Evolutionary conservation across 2,329 filamentous ascomycete species (phyloP).

Genomic region (Parafenestella ontariensis): DNA sequence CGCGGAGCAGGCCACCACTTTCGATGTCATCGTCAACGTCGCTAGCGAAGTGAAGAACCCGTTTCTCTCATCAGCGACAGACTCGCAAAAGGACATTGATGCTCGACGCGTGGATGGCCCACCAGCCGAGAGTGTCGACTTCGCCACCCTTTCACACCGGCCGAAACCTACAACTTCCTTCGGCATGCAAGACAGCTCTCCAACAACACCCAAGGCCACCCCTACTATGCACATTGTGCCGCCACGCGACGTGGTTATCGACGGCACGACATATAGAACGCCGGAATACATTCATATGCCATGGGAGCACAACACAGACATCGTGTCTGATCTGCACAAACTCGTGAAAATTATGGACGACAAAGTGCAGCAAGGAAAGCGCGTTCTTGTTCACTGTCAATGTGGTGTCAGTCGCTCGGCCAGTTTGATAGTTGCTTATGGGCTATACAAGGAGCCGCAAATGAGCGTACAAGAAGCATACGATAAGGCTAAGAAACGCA

Average conservation of each 20-base stretch:
- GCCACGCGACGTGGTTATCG: conserved; percentile 32
- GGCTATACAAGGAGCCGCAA: conserved; percentile 77
- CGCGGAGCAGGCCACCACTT: conserved; percentile 75
- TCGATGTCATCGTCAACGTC: conserved; percentile 85
- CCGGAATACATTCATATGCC: conserved; percentile 88
- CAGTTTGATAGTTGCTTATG: conserved; percentile 85
- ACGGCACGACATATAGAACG: conserved; percentile 46
- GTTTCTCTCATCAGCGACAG: conserved; percentile 56
- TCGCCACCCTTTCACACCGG: conserved; percentile 38
- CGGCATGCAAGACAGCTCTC: conserved; percentile 47
- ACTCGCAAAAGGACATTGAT: conserved; percentile 45
- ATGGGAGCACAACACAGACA: conserved; percentile 90
- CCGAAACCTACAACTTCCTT: conserved; percentile 34
- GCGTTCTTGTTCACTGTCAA: conserved; percentile 82
- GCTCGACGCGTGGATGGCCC: conserved; percentile 45
- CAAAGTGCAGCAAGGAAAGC: conserved; percentile 74
- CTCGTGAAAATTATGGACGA: conserved; percentile 80
- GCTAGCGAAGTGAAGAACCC: conserved; percentile 83
- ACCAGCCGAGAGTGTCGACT: conserved; percentile 46
- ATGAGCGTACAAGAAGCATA: conserved; percentile 84
- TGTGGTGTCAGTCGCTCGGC: conserved; percentile 86
- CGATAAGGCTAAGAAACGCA: conserved; percentile 79
- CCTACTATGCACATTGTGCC: conserved; percentile 49
- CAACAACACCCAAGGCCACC: conserved; percentile 62
- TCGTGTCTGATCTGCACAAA: conserved; percentile 75